Percentiles rank a stretch among this genome's conserved stretches.
These are phyloP conservation scores for Mangifera indica DNA, from an alignment of 345 rosid species.

Conservation along the genomic window DNA sequence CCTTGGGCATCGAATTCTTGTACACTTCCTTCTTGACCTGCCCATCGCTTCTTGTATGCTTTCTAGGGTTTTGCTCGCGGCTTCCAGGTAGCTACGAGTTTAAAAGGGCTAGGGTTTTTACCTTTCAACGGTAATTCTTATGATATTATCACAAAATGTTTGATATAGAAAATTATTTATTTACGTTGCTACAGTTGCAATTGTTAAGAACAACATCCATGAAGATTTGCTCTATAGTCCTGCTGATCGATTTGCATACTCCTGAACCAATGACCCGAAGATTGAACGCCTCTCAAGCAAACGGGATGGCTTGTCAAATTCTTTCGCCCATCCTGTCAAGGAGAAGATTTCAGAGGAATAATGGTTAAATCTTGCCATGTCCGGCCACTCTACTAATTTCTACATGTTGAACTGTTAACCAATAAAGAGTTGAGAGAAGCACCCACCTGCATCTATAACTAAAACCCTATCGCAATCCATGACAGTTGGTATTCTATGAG, in stretches of 20 bases:
- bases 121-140: not conserved
- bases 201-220: too few relatives aligned
- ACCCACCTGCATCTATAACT: conserved; percentile 75
- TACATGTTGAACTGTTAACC: not conserved
- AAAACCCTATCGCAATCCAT: conserved; percentile 93
- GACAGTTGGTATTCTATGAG: conserved; percentile 94
- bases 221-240: conserved; percentile 36
- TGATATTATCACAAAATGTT: too few relatives aligned
- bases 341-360: not conserved
- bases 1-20: conserved; percentile 75
- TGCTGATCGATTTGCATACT: conserved; percentile 80
- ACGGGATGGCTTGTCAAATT: conserved; percentile 70
- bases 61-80: conserved; percentile 27
- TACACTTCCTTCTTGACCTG: conserved; percentile 87
- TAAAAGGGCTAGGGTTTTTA: not conserved
- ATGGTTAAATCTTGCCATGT: too few relatives aligned
- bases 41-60: conserved; percentile 51
- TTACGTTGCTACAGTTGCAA: too few relatives aligned
- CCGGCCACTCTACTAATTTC: too few relatives aligned
- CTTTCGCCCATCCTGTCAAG: conserved; percentile 63
- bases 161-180: too few relatives aligned
- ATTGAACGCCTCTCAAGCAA: conserved; percentile 69
- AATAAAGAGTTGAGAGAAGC: not conserved
- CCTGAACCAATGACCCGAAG: conserved; percentile 85
- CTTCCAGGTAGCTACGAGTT: not conserved